A percentile compares a stretch with the other conserved stretches of the same genome.
Evolutionary conservation across 345 rosid genomes (phyloP).

Genomic region (Citrus reticulata): DNA sequence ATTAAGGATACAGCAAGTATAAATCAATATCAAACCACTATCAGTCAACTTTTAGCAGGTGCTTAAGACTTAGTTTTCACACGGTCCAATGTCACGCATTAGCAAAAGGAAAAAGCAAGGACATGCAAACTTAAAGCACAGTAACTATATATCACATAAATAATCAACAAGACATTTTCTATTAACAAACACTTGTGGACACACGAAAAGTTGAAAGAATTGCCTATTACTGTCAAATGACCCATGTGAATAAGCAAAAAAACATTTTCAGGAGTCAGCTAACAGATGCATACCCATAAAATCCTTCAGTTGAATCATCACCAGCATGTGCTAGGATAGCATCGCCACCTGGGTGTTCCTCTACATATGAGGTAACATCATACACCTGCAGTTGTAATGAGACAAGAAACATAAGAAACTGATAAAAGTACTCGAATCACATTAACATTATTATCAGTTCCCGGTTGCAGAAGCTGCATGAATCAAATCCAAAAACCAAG

Average conservation of each 20-base stretch:
- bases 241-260: background rate
- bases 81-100: background rate
- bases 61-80: background rate
- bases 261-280: background rate
- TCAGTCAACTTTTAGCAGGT: background rate
- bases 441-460: background rate
- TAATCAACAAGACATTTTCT: background rate
- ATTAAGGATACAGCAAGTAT: background rate
- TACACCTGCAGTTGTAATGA: constrained; percentile 40
- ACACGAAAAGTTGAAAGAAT: background rate
- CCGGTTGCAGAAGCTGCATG: background rate
- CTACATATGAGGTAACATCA: constrained; percentile 89
- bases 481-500: background rate
- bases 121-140: background rate
- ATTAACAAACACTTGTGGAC: background rate
- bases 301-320: constrained; percentile 88
- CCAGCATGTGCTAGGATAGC: constrained; percentile 89
- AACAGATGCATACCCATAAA: constrained; percentile 58
- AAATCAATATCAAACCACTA: background rate
- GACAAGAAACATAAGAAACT: background rate
- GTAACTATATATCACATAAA: background rate
- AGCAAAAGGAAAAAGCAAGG: background rate
- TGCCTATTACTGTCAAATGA: background rate
- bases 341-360: constrained; percentile 97
- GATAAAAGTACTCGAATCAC: background rate